These are phyloP conservation scores for Urostyla sp. DNA, from an alignment of 73 alveolate genomes.

Conservation along the genomic window DNA sequence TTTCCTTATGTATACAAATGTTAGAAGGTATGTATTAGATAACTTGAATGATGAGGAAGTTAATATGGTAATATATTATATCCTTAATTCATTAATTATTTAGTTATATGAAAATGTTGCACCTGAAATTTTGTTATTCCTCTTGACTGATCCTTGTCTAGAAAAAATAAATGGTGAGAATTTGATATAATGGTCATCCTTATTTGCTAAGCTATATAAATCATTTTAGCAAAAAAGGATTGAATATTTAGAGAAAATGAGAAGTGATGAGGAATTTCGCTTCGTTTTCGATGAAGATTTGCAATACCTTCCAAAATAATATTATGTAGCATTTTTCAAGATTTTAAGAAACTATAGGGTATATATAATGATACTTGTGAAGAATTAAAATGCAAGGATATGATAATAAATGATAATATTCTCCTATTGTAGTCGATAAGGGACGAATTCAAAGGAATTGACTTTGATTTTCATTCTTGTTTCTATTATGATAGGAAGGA, in stretches of 20 bases:
- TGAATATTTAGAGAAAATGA: conserved; percentile 50
- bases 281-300: conserved; percentile 68
- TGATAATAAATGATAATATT: conserved; percentile 17
- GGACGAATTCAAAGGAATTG: conserved; percentile 23
- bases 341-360: background rate
- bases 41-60: conserved; percentile 20
- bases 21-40: conserved; percentile 34
- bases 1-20: conserved; percentile 45
- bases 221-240: conserved; percentile 13
- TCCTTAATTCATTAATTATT: background rate
- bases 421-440: background rate
- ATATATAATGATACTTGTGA: conserved; percentile 55
- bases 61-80: background rate
- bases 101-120: conserved; percentile 18
- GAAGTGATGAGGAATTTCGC: conserved; percentile 33
- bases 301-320: conserved; percentile 17
- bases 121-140: conserved; percentile 37
- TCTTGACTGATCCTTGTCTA: conserved; percentile 50
- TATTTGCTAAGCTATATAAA: conserved; percentile 16
- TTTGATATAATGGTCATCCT: conserved; percentile 1
- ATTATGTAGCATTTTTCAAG: conserved; percentile 4
- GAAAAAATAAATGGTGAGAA: background rate
- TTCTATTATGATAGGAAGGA: conserved; percentile 24
- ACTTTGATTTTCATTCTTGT: conserved; percentile 41
- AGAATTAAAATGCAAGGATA: background rate